A percentile compares a stretch with the other conserved stretches of the same genome.
Evolutionary conservation across 345 rosid genomes (phyloP).

Genomic region (Barbarea vulgaris): DNA sequence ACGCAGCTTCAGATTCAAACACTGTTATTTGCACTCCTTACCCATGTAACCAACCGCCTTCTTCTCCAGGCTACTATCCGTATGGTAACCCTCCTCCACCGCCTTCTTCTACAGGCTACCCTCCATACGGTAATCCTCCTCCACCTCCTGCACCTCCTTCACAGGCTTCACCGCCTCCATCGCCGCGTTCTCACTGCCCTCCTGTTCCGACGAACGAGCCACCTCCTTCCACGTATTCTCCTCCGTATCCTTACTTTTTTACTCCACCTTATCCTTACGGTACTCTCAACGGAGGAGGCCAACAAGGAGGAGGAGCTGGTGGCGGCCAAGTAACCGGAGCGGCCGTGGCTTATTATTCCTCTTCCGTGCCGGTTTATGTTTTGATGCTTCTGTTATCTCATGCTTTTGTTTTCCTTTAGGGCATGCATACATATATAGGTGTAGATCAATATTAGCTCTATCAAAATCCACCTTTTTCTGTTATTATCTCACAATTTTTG

Average conservation of each 20-base stretch:
- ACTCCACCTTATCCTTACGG: slow-evolving; percentile 44
- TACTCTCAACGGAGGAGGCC: slow-evolving; percentile 33
- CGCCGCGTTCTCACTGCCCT: slow-evolving; percentile 39
- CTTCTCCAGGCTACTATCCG: slow-evolving; percentile 34
- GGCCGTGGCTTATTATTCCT: slow-evolving; percentile 7
- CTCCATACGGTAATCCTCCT: slow-evolving; percentile 40
- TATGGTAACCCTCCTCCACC: slow-evolving; percentile 38
- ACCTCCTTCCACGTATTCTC: slow-evolving; percentile 35
- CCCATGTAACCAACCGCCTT: slow-evolving; percentile 46
- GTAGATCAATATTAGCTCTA: not conserved
- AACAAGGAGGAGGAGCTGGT: slow-evolving; percentile 25
- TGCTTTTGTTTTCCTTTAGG: slow-evolving; percentile 17
- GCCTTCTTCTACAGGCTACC: slow-evolving; percentile 26
- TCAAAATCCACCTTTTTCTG: slow-evolving; percentile 9
- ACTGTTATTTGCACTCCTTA: slow-evolving; percentile 37
- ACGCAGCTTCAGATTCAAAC: slow-evolving; percentile 32
- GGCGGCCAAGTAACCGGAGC: slow-evolving; percentile 16
- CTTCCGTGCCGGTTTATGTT: slow-evolving; percentile 5
- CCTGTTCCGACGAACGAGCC: slow-evolving; percentile 36
- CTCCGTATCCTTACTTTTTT: slow-evolving; percentile 39
- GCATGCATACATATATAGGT: slow-evolving; percentile 15
- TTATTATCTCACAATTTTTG: slow-evolving; percentile 11
- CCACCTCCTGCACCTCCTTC: slow-evolving; percentile 19
- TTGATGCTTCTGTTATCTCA: slow-evolving; percentile 23
- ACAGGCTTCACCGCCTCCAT: slow-evolving; percentile 11